Evolutionary conservation across 1,284 basidiomycete genomes (phyloP), one percentile per base, ranked within the genome.

Genomic region (Ceratobasidium sp.): DNA sequence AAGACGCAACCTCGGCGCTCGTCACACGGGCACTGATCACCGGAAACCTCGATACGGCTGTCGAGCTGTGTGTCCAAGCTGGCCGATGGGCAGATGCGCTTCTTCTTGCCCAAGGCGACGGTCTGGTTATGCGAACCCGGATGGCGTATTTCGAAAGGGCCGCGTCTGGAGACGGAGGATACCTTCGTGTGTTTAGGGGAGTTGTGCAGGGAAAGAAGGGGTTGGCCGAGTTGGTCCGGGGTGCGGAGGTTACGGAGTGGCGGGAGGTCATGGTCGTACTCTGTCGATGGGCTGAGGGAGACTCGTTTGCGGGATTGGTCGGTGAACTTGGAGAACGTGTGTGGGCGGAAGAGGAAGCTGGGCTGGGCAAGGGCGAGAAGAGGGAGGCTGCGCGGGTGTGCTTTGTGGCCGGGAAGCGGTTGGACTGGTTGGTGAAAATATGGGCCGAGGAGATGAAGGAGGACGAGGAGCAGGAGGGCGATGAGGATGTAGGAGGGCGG

Each of bases 261-360:
- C 90, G 93, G 76, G 97, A 98, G 82, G 94, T 97, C 73, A 98
- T 99, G 78, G 96, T 98, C 57, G 95, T 99, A 2, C 82, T 98
- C 16, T 98, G 96, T 84, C 98, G 97, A 0, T 99, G 96, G 81
- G 96, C 97, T 0, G 88, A 85, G 75, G 84, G 87, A 66, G 91
- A 94, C 46, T 95, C 98, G 78, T 99, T 98, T 79, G 84, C 91
- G 26, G 86, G 87, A 54, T 85, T 99, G 7, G 91, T 93, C 1
- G 97, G 98, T 81, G 94, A 97, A 80, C 89, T 99, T 54, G 97
- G 98, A 32, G 64, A 69, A 30, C 64, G 64, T n/a, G 64, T 69
- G 21, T 57, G 50, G 64, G 52, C 49, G 8, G 35, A 35, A 14
- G 64, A 54, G n/a, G 35, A 38, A 11, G 35, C 6, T 11, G 35